Evolutionary conservation across 2,329 filamentous ascomycete genomes (phyloP).

Genomic region (Penicillium aurantiogriseum): DNA sequence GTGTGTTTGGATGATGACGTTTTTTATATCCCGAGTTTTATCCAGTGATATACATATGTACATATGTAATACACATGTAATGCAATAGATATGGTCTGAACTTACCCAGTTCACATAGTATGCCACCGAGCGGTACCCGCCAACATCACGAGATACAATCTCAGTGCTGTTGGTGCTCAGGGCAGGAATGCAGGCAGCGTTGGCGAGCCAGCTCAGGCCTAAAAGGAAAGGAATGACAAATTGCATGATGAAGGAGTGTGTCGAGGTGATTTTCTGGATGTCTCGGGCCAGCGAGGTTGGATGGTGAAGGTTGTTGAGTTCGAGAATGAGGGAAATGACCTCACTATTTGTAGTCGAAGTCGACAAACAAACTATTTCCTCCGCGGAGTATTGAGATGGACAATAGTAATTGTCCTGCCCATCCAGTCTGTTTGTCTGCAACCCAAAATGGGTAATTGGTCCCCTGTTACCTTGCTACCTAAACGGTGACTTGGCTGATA

Average conservation of each 20-base stretch:
- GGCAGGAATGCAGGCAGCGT: slow-evolving; percentile 13
- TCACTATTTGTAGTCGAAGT: slow-evolving; percentile 16
- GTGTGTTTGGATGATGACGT: not conserved
- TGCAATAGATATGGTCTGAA: not conserved
- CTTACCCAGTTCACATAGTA: slow-evolving; percentile 50
- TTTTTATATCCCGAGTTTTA: not conserved
- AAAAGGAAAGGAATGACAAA: slow-evolving; percentile 12
- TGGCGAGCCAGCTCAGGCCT: slow-evolving; percentile 13
- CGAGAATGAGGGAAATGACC: not conserved
- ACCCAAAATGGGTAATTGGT: not conserved
- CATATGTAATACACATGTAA: not conserved
- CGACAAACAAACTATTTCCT: not conserved
- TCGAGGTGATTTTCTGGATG: not conserved
- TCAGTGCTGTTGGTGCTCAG: slow-evolving; percentile 1
- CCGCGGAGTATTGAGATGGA: not conserved
- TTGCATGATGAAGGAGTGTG: slow-evolving; percentile 14
- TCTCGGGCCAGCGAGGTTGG: slow-evolving; percentile 14
- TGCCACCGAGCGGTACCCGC: slow-evolving; percentile 37
- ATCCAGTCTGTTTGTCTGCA: not conserved
- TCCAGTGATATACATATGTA: no score
- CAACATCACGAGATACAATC: slow-evolving; percentile 14
- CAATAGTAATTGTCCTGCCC: not conserved
- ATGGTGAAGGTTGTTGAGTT: not conserved
- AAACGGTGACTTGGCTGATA: not conserved
- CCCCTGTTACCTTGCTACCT: not conserved